phyloP scores from a whole-genome alignment of 2,329 filamentous ascomycete genomes.

The Fusarium fujikuroi region DNA sequence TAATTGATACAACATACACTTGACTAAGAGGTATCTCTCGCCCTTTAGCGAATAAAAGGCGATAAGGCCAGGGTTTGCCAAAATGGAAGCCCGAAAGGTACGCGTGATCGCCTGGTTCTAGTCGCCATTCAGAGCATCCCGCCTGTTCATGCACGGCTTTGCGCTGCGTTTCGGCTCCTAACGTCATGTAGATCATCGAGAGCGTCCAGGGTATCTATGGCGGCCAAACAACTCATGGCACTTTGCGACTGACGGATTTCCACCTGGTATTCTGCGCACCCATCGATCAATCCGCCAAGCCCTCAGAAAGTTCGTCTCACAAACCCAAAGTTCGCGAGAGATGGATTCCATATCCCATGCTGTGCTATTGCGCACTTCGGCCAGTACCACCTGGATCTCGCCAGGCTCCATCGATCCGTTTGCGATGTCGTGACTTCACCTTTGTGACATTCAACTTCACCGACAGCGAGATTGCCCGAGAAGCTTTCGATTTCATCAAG shows the following conservation, averaged over 20 bases:
- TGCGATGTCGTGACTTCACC: conserved; percentile 92
- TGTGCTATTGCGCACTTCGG: conserved; percentile 81
- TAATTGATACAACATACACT: not conserved
- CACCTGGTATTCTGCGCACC: conserved; percentile 67
- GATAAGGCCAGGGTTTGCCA: conserved; percentile 11
- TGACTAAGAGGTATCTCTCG: not conserved
- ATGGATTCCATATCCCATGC: conserved; percentile 96
- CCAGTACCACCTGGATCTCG: conserved; percentile 76
- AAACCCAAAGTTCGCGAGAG: conserved; percentile 67
- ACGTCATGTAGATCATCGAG: conserved; percentile 59
- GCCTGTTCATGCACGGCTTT: not conserved
- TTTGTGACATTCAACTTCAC: conserved; percentile 91
- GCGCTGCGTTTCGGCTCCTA: conserved; percentile 16
- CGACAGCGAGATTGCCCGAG: conserved; percentile 77
- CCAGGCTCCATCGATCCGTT: conserved; percentile 81
- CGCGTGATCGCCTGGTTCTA: conserved; percentile 9
- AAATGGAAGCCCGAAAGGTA: conserved; percentile 58
- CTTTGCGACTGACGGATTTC: conserved; percentile 70
- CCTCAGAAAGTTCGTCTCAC: conserved; percentile 35
- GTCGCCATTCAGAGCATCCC: conserved; percentile 1
- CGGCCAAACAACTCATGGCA: conserved; percentile 66
- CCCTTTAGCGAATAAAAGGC: not conserved
- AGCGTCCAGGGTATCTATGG: conserved; percentile 69
- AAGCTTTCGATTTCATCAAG: conserved; percentile 89
- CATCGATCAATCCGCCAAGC: conserved; percentile 45